phyloP scores from a whole-genome alignment of 176 grass and related monocot genomes.

The Urochloa ruziziensis region DNA sequence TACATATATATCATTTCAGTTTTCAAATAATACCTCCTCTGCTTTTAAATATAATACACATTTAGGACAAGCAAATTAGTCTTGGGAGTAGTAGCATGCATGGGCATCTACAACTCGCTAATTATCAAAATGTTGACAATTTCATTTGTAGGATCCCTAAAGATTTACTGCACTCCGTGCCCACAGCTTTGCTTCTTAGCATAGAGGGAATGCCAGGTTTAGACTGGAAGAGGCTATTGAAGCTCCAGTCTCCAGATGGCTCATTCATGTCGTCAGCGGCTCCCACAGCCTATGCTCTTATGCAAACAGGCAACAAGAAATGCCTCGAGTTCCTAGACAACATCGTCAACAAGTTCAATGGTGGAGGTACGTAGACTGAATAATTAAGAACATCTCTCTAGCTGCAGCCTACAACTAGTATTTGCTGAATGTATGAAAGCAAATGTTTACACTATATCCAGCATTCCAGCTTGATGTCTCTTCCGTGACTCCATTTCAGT shows the following conservation, averaged over 20 bases:
- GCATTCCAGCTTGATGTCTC: neutral
- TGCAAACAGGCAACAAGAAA: constrained; percentile 36
- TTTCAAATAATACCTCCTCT: too few relatives aligned
- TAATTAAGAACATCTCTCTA: neutral
- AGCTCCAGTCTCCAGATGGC: constrained; percentile 42
- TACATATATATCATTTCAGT: too few relatives aligned
- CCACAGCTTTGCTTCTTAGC: constrained; percentile 42
- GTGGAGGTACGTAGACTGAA: neutral
- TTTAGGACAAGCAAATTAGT: too few relatives aligned
- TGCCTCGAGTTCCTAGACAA: constrained; percentile 40
- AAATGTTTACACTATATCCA: too few relatives aligned
- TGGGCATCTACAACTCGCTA: neutral
- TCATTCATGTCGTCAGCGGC: constrained; percentile 44
- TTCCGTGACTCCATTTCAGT: constrained; percentile 7
- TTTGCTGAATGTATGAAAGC: neutral
- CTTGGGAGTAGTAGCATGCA: too few relatives aligned
- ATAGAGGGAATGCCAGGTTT: constrained; percentile 49
- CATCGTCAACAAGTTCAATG: constrained; percentile 38
- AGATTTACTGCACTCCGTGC: constrained; percentile 31
- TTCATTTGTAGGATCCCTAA: constrained; percentile 41
- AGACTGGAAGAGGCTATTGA: constrained; percentile 49
- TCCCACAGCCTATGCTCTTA: constrained; percentile 47
- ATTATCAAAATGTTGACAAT: too few relatives aligned
- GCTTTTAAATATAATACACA: too few relatives aligned
- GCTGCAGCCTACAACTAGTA: too few relatives aligned